Evolutionary conservation across 257 asterid genomes (phyloP), one percentile per base, ranked within the genome.

Genomic region (Jasminum sambac): DNA sequence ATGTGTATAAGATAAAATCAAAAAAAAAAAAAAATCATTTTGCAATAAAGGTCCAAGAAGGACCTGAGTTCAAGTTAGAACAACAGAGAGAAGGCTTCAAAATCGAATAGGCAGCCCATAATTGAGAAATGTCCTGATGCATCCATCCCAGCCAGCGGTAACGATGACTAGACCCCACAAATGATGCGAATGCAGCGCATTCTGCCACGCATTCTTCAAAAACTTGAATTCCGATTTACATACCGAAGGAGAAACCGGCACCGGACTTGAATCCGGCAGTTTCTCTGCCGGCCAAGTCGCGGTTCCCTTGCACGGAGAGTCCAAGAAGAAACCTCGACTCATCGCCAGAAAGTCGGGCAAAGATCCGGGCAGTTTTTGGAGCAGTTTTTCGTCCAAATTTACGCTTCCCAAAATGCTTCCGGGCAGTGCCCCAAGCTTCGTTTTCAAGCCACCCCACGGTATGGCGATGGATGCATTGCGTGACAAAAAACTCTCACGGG

Each of bases 101-200:
- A 89, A 84, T 41, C 88, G 83, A 7, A 89, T 75, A 10, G 96
- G 98, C 77, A 91, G 74, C 48, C 96, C 96, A 50, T 91, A 83
- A 30, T 91, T 91, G 63, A 91, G 95, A 83, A 89, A 91, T 34
- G 97, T 89, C 70, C 91, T 82, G 62, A 91, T 91, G 75, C 95
- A 83, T 13, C 97, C 98, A 66, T 91, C 98, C 96, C 84, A 87
- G 14, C 98, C 96, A n/a, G 94, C 98, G 19, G 96, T 91, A 2
- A 91, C 98, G 13, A 89, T 74, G 69, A 91, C 98, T 30, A 84
- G 88, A 11, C 98, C 96, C 98, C 98, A 91, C 73, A 80, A 74
- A 74, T 91, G 83, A 39, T 95, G 93, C 13, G 89, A 81, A 70
- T 72, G 78, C 68, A 87, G 68, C 1, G 93, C 88, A 38, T 74